These are phyloP conservation scores for Condylostoma magnum DNA, from an alignment of 169 alveolate species.

Conservation along the genomic window DNA sequence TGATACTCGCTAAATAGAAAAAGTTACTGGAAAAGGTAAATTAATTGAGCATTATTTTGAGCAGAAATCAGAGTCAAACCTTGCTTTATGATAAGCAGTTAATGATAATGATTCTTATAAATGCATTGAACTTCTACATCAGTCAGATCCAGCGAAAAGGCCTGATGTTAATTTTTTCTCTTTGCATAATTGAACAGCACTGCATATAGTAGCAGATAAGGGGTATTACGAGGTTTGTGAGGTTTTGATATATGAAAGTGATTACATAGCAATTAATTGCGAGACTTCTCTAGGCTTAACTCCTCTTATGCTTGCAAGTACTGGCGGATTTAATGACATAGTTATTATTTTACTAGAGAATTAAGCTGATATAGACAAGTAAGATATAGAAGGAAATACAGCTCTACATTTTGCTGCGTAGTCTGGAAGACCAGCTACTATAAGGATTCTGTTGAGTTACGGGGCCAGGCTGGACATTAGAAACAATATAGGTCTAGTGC, in stretches of 20 bases:
- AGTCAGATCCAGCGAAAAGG: not conserved
- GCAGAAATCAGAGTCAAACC: not conserved
- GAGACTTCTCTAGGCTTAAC: no score
- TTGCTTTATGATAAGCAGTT: slow-evolving; percentile 7
- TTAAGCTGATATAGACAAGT: no score
- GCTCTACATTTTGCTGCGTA: no score
- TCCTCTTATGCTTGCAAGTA: no score
- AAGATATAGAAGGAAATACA: no score
- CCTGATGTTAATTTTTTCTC: not conserved
- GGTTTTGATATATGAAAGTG: slow-evolving; percentile 31
- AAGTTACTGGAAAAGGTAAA: not conserved
- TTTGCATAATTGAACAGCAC: slow-evolving; percentile 29
- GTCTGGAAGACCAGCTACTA: no score
- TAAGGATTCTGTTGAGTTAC: no score
- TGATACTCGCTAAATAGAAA: not conserved
- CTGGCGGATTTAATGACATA: no score
- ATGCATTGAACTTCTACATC: not conserved
- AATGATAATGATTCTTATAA: not conserved
- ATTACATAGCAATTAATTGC: slow-evolving; percentile 11
- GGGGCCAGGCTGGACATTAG: no score
- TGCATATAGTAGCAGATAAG: slow-evolving; percentile 37
- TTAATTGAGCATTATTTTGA: not conserved
- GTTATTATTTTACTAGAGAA: no score
- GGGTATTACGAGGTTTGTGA: slow-evolving; percentile 34
- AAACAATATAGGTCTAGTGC: no score